Evolutionary conservation across 345 rosid genomes (phyloP), one percentile per base, ranked within the genome.

Genomic region (Salix exigua): DNA sequence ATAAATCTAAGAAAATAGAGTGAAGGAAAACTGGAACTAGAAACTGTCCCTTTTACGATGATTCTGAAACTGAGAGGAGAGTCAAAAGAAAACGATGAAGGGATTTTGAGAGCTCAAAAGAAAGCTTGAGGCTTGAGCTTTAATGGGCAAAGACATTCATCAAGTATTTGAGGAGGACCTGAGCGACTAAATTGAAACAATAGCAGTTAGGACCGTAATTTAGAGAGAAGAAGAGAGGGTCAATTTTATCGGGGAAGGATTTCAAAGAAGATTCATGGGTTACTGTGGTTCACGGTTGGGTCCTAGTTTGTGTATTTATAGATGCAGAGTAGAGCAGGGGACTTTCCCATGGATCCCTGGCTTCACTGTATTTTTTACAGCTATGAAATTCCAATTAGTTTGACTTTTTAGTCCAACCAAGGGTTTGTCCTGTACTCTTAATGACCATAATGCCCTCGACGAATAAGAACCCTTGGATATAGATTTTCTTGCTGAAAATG

Each of bases 271-370:
- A 31, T 26, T n/a, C 37, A 2, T 58, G 60, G 37, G 70, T 46
- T 28, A 48, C 2, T 48, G 23, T 53, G 55, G 75, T 5, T 73
- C 16, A 8, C 4, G 38, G 62, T 33, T 37, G 50, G 63, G 44
- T 74, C 73, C 77, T 18, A 58, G 71, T 44, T 74, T 70, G 71
- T 21, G 58, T 80, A 87, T 81, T 86, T 89, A 87, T 89, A 87
- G 88, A 82, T 11, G 83, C 55, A 74, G 68, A 5, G 72, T 9
- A 19, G 58, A 70, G 40, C 62, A 21, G 48, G 2, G 23, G 58
- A 6, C 63, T 51, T 25, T 33, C 40, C 40, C 21, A 21, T 12
- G 42, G 46, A 11, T 55, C 64, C 70, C 44, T 65, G 31, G 74
- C 75, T 55, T 5, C 55, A 4, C 26, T 0, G 31, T 44, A 37